Evolutionary conservation across 2,329 filamentous ascomycete genomes (phyloP).

Genomic region (Pyrenophora seminiperda): DNA sequence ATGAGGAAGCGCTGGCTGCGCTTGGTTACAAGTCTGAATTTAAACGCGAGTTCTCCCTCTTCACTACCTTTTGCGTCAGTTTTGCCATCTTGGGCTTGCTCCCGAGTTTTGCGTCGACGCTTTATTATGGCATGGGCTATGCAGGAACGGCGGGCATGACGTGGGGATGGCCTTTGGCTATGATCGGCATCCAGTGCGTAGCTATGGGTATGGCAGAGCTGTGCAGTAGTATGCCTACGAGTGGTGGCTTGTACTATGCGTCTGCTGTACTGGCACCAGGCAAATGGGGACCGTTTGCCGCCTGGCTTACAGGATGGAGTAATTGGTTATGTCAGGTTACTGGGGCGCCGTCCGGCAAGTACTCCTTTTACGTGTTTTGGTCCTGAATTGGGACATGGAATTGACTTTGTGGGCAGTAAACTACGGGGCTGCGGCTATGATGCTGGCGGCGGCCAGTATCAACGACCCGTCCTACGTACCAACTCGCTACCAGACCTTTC

Average conservation of each 20-base stretch:
- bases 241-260: conserved; percentile 75
- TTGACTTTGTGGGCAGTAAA: conserved; percentile 54
- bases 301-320: conserved; percentile 72
- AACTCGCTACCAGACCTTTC: conserved; percentile 68
- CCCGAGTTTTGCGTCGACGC: conserved; percentile 72
- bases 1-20: conserved; percentile 66
- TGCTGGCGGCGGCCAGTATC: conserved; percentile 72
- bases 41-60: conserved; percentile 73
- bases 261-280: conserved; percentile 71
- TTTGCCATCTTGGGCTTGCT: conserved; percentile 74
- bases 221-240: conserved; percentile 73
- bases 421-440: conserved; percentile 71
- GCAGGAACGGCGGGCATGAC: conserved; percentile 60
- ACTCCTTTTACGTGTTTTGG: background rate
- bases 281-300: conserved; percentile 68
- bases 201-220: conserved; percentile 70
- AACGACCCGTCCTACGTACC: conserved; percentile 68
- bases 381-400: background rate
- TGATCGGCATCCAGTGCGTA: conserved; percentile 73
- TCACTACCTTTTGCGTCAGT: conserved; percentile 75
- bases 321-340: conserved; percentile 73
- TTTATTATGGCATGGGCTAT: conserved; percentile 70
- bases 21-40: conserved; percentile 68
- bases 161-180: conserved; percentile 77
- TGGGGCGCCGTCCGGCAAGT: conserved; percentile 61